Evolutionary conservation across 352 stramenopile genomes (phyloP).

Genomic region (Phytophthora sp.): DNA sequence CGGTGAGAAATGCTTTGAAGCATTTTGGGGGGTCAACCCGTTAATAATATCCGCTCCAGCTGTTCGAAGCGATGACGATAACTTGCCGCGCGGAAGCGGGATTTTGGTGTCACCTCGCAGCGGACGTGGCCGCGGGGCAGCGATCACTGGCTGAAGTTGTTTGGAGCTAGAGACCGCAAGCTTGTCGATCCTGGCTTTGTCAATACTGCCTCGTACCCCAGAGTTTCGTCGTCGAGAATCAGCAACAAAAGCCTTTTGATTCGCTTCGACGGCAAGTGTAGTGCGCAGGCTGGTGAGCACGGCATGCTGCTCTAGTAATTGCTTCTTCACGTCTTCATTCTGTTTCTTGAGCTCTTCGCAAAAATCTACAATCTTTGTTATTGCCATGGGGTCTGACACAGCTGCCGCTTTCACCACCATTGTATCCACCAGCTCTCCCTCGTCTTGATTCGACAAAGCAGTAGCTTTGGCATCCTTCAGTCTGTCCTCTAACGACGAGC

Average conservation of each 20-base stretch:
- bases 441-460: constrained; percentile 15
- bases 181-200: background rate
- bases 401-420: background rate
- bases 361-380: constrained; percentile 59
- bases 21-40: background rate
- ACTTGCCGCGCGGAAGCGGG: constrained; percentile 22
- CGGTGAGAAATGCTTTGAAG: background rate
- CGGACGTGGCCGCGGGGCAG: constrained; percentile 23
- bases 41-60: constrained; percentile 21
- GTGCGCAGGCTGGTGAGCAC: constrained; percentile 46
- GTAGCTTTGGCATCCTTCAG: background rate
- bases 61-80: constrained; percentile 4
- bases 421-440: background rate
- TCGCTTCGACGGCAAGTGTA: background rate
- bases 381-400: constrained; percentile 28
- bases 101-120: constrained; percentile 41
- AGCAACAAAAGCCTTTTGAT: background rate
- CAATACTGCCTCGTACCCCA: background rate
- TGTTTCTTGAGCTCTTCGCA: constrained; percentile 63
- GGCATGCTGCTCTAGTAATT: constrained; percentile 49
- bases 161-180: background rate
- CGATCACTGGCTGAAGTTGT: background rate
- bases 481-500: background rate
- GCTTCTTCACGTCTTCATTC: constrained; percentile 64
- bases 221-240: background rate